Percentiles rank a stretch among this genome's conserved stretches.
These are phyloP conservation scores for Syzygium aqueum DNA, from an alignment of 345 rosid genomes.

Conservation along the genomic window DNA sequence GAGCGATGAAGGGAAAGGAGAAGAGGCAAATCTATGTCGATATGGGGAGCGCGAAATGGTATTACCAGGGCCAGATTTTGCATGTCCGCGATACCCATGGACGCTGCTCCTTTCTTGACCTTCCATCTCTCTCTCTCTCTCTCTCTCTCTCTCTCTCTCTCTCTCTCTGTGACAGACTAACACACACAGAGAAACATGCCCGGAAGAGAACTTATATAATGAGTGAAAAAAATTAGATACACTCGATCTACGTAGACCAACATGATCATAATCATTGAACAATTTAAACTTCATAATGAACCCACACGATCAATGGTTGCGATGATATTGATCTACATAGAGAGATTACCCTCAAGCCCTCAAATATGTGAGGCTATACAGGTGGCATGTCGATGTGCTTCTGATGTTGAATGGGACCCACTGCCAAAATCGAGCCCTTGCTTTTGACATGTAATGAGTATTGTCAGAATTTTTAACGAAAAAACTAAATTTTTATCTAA, in stretches of 20 bases:
- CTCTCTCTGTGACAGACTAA: neutral
- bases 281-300: no score
- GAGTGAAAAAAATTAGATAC: neutral
- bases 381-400: neutral
- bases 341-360: neutral
- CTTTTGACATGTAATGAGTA: neutral
- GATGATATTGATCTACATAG: neutral
- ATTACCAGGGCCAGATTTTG: neutral
- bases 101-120: neutral
- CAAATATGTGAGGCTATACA: neutral
- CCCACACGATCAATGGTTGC: neutral
- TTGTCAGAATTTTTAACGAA: no score
- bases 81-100: neutral
- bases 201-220: neutral
- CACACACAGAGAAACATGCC: neutral
- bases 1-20: neutral
- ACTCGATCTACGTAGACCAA: neutral
- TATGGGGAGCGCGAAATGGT: neutral
- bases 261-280: neutral
- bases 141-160: neutral
- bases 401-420: neutral
- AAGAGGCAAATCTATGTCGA: neutral
- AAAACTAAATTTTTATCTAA: no score
- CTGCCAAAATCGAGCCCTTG: neutral
- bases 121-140: neutral